Percentiles rank a stretch among this genome's conserved stretches.
phyloP scores from a whole-genome alignment of 1,284 basidiomycete species.

The Takashimella koratensis region DNA sequence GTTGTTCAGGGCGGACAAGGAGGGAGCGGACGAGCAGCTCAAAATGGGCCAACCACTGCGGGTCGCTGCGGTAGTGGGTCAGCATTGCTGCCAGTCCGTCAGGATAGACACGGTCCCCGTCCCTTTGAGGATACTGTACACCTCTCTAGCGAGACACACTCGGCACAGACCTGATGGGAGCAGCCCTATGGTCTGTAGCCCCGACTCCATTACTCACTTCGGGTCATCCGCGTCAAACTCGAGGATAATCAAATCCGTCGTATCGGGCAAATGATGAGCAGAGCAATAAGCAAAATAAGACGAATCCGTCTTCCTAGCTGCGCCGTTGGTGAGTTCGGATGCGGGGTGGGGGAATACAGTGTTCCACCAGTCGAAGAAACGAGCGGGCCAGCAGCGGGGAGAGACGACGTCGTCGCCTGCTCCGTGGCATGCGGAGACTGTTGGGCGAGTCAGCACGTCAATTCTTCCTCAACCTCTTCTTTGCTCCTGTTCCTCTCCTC shows the following conservation, averaged over 20 bases:
- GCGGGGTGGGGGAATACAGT: slow-evolving; percentile 89
- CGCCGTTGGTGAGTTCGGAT: slow-evolving; percentile 93
- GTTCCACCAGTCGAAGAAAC: slow-evolving; percentile 94
- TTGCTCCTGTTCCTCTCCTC: no score
- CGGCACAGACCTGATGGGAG: no score
- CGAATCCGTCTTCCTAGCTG: slow-evolving; percentile 80
- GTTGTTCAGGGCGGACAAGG: slow-evolving; percentile 78
- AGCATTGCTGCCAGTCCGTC: neutral
- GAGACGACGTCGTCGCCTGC: slow-evolving; percentile 87
- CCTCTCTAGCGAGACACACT: no score
- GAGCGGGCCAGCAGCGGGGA: slow-evolving; percentile 79
- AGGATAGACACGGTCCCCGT: neutral
- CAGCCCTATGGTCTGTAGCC: no score
- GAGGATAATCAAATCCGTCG: slow-evolving; percentile 85
- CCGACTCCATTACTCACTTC: slow-evolving; percentile 58
- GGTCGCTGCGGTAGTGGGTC: slow-evolving; percentile 54
- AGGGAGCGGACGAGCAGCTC: slow-evolving; percentile 86
- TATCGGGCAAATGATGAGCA: slow-evolving; percentile 83
- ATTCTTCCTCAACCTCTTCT: no score
- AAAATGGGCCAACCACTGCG: slow-evolving; percentile 71
- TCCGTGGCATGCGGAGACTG: slow-evolving; percentile 88
- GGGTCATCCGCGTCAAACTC: slow-evolving; percentile 87
- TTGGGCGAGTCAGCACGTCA: neutral
- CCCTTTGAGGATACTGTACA: no score
- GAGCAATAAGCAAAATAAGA: slow-evolving; percentile 91